phyloP scores from a whole-genome alignment of 768 basidiomycete species.

The Tephrocybe sp. region DNA sequence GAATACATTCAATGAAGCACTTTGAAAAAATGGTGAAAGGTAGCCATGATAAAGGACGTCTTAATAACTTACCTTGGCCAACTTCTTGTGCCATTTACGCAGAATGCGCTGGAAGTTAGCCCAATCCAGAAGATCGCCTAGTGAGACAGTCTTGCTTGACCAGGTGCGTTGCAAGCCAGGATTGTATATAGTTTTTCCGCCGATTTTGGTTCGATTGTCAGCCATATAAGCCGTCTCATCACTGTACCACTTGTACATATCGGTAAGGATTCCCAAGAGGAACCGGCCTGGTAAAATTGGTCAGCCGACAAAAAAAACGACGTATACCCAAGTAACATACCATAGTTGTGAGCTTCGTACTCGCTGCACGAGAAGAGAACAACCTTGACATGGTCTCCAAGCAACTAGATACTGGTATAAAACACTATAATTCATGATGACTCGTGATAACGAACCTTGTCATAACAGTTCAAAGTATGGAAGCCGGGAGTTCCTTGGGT shows the following conservation, averaged over 20 bases:
- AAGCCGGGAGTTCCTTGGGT: slow-evolving; percentile 87
- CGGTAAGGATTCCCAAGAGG: slow-evolving; percentile 71
- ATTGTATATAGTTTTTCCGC: slow-evolving; percentile 56
- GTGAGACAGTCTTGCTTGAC: slow-evolving; percentile 39
- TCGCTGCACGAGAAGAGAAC: slow-evolving; percentile 93
- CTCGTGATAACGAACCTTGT: slow-evolving; percentile 50
- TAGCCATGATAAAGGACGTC: not conserved
- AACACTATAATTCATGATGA: not conserved
- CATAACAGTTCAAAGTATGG: slow-evolving; percentile 80
- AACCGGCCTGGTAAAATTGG: slow-evolving; percentile 67
- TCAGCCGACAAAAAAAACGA: not conserved
- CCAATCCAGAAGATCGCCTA: slow-evolving; percentile 66
- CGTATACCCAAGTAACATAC: slow-evolving; percentile 36
- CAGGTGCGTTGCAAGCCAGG: slow-evolving; percentile 68
- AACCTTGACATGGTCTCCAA: slow-evolving; percentile 80
- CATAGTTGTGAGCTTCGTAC: slow-evolving; percentile 93
- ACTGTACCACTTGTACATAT: slow-evolving; percentile 76
- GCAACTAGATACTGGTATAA: slow-evolving; percentile 49
- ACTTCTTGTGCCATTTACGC: slow-evolving; percentile 81
- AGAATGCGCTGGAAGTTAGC: slow-evolving; percentile 63
- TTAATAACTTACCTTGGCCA: slow-evolving; percentile 53
- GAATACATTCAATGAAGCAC: slow-evolving; percentile 80
- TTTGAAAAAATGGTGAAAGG: slow-evolving; percentile 25
- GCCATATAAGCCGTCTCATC: slow-evolving; percentile 73
- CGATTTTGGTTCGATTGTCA: slow-evolving; percentile 64